Evolutionary conservation across 164 flowering plant genomes (phyloP).

Genomic region (Macadamia tetraphylla): DNA sequence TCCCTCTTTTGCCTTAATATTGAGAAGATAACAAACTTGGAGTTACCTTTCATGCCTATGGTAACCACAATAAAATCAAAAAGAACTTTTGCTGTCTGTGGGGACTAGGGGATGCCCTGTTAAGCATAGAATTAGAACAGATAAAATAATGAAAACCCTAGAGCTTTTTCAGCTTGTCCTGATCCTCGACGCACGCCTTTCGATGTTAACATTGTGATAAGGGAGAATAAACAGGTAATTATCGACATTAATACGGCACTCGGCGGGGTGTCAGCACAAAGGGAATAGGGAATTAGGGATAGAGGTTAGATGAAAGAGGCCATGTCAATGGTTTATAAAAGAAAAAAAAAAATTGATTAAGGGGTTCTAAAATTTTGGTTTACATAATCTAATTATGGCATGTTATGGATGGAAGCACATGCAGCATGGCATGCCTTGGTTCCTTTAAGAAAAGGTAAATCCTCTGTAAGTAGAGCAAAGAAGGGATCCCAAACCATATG

Average conservation of each 20-base stretch:
- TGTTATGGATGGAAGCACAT: slow-evolving; percentile 31
- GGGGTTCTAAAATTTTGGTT: slow-evolving; percentile 12
- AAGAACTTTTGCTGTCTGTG: too few relatives aligned
- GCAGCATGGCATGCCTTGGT: slow-evolving; percentile 40
- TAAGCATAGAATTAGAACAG: background rate
- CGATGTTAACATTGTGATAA: slow-evolving; percentile 18
- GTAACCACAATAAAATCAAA: too few relatives aligned
- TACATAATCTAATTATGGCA: slow-evolving; percentile 14
- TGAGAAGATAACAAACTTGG: too few relatives aligned
- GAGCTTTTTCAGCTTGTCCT: background rate
- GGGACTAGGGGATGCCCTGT: too few relatives aligned
- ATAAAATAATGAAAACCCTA: background rate
- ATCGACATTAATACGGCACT: slow-evolving; percentile 15
- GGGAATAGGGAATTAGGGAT: background rate
- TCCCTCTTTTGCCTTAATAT: too few relatives aligned
- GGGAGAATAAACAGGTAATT: slow-evolving; percentile 17
- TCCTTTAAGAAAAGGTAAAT: slow-evolving; percentile 25
- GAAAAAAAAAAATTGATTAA: background rate
- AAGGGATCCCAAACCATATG: slow-evolving; percentile 36
- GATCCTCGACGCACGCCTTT: background rate
- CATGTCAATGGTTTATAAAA: background rate
- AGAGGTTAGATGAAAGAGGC: slow-evolving; percentile 1
- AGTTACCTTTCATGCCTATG: too few relatives aligned
- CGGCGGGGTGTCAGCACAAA: slow-evolving; percentile 3
- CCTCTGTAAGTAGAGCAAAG: slow-evolving; percentile 10